Evolutionary conservation across 495 filamentous ascomycete genomes (phyloP).

Genomic region (Aspergillus egyptiacus): DNA sequence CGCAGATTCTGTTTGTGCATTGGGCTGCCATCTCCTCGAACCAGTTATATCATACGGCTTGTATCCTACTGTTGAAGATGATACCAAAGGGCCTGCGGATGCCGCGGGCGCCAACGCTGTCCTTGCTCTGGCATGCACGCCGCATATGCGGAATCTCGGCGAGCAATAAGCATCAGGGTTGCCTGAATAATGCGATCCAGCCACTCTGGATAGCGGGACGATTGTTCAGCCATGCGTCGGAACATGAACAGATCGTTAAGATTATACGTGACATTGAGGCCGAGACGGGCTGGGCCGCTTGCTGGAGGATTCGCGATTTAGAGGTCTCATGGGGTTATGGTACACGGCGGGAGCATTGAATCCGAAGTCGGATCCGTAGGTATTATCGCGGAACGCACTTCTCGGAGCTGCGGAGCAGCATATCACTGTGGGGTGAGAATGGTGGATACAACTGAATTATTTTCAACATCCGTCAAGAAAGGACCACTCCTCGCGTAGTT

Average conservation of each 20-base stretch:
- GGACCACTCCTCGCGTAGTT: constrained; percentile 26
- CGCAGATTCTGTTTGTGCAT: constrained; percentile 39
- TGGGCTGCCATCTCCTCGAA: constrained; percentile 47
- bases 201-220: constrained; percentile 45
- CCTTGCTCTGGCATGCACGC: constrained; percentile 43
- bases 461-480: constrained; percentile 20
- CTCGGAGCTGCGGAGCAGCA: neutral
- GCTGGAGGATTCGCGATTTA: constrained; percentile 43
- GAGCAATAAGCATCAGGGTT: constrained; percentile 42
- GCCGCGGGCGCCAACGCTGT: constrained; percentile 18
- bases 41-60: constrained; percentile 44
- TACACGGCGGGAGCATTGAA: constrained; percentile 8
- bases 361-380: too few relatives aligned
- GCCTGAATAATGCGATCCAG: constrained; percentile 45
- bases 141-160: constrained; percentile 45
- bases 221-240: constrained; percentile 38
- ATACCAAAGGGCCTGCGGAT: constrained; percentile 32
- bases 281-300: constrained; percentile 41
- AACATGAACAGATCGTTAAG: constrained; percentile 39
- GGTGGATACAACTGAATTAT: neutral
- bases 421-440: neutral
- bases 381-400: neutral
- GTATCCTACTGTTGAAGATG: constrained; percentile 39
- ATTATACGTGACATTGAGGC: constrained; percentile 38
- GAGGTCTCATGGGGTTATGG: constrained; percentile 41